Percentiles rank a stretch among this genome's conserved stretches.
phyloP scores from a whole-genome alignment of 2,329 filamentous ascomycete species.

The Aspergillus fijiensis region DNA sequence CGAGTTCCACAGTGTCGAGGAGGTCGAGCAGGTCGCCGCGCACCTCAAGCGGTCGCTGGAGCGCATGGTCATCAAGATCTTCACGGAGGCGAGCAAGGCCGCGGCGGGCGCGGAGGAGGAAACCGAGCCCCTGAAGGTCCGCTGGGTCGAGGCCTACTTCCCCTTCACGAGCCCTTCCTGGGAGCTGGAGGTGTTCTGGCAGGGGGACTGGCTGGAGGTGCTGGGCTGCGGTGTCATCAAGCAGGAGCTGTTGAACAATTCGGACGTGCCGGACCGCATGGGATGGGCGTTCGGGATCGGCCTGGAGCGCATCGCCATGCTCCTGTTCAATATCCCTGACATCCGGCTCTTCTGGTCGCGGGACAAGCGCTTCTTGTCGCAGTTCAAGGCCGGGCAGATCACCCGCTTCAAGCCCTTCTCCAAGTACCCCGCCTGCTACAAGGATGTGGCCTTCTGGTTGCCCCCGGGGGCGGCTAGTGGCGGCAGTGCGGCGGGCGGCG shows the following conservation, averaged over 20 bases:
- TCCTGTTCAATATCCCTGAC: conserved; percentile 92
- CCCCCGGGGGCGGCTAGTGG: conserved; percentile 42
- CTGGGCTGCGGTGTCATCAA: conserved; percentile 89
- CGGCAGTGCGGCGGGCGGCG: conserved; percentile 40
- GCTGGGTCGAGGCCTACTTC: conserved; percentile 97
- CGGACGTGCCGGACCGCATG: conserved; percentile 70
- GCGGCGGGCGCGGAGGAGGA: conserved; percentile 58
- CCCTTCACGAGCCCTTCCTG: conserved; percentile 94
- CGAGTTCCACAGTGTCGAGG: conserved; percentile 67
- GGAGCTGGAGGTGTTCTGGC: conserved; percentile 95
- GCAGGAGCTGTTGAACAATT: conserved; percentile 76
- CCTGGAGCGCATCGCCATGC: conserved; percentile 93
- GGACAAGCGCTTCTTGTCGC: conserved; percentile 79
- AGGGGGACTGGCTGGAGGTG: conserved; percentile 92
- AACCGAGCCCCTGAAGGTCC: conserved; percentile 75
- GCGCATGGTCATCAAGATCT: conserved; percentile 84
- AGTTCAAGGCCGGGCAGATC: conserved; percentile 64
- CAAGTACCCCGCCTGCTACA: conserved; percentile 83
- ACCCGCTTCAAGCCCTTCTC: conserved; percentile 81
- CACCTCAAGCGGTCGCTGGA: conserved; percentile 91
- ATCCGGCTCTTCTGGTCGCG: conserved; percentile 95
- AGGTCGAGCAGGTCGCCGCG: conserved; percentile 76
- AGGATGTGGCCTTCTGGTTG: conserved; percentile 95
- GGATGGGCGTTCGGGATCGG: conserved; percentile 97
- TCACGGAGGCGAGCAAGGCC: conserved; percentile 71